These are phyloP conservation scores for Eutypella sp. DNA, from an alignment of 2,329 filamentous ascomycete genomes.

Conservation along the genomic window DNA sequence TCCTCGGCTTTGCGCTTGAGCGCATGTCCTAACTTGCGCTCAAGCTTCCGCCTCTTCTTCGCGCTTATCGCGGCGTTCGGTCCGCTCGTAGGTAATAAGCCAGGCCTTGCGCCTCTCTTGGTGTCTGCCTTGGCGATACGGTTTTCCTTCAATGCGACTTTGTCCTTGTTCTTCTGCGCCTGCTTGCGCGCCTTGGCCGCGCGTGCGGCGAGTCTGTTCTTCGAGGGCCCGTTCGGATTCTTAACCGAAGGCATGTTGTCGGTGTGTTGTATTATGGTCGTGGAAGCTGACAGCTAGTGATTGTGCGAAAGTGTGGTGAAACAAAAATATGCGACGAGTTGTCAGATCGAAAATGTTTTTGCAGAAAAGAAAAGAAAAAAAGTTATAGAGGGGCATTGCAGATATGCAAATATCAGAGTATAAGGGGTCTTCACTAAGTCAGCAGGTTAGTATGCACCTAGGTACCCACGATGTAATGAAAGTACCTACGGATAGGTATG, in stretches of 20 bases:
- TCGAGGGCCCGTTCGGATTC: slow-evolving; percentile 53
- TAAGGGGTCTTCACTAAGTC: no score
- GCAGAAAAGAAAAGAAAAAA: background rate
- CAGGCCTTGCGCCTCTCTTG: slow-evolving; percentile 45
- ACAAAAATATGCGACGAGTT: background rate
- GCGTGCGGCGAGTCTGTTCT: slow-evolving; percentile 46
- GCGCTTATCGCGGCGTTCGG: slow-evolving; percentile 45
- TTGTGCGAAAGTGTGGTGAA: background rate
- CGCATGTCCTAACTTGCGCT: slow-evolving; percentile 48
- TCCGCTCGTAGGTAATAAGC: slow-evolving; percentile 51
- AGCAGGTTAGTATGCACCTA: background rate
- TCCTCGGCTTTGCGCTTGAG: slow-evolving; percentile 32
- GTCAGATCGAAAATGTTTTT: background rate
- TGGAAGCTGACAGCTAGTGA: background rate
- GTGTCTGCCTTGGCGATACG: slow-evolving; percentile 23
- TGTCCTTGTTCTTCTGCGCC: slow-evolving; percentile 36
- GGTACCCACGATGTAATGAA: no score
- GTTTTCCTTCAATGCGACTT: slow-evolving; percentile 19
- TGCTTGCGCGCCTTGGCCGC: slow-evolving; percentile 40
- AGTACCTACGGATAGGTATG: no score
- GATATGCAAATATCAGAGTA: background rate
- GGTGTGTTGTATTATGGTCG: background rate
- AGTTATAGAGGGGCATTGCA: background rate
- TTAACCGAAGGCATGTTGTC: slow-evolving; percentile 48
- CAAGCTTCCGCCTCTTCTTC: slow-evolving; percentile 53